Conservation (phyloP, 83 land plant genomes). For the Thuja plicata region DNA sequence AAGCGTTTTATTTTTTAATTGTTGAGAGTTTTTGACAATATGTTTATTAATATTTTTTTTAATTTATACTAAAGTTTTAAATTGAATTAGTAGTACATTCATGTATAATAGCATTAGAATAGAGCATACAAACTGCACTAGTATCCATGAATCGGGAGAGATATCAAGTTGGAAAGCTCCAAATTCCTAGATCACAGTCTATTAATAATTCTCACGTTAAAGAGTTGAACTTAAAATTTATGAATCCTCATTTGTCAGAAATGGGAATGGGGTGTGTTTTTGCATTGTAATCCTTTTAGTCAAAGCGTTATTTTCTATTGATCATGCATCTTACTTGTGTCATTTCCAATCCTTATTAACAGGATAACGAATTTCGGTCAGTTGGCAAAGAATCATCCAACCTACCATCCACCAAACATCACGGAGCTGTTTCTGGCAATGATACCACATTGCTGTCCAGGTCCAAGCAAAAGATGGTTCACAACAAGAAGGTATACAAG, state of each 20-base stretch:
- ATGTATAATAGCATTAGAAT: background rate
- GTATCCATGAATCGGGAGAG: background rate
- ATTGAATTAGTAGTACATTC: background rate
- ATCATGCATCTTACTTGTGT: background rate
- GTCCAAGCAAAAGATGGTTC: constrained; percentile 70
- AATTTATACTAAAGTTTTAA: too few species aligned
- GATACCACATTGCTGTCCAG: constrained; percentile 24
- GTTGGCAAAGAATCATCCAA: background rate
- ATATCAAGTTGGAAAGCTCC: background rate
- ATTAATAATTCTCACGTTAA: background rate
- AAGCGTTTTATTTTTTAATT: too few species aligned
- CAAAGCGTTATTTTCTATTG: background rate
- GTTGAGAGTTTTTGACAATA: background rate
- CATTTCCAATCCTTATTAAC: background rate
- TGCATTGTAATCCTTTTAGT: background rate
- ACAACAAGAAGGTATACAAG: constrained; percentile 78
- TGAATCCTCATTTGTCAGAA: background rate
- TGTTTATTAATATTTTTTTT: too few species aligned
- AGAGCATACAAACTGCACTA: background rate
- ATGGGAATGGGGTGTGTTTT: background rate
- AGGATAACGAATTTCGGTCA: background rate
- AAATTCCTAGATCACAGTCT: background rate
- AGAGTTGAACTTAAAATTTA: too few species aligned
- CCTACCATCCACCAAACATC: background rate
- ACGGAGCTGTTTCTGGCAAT: background rate